Percentiles rank a stretch among this genome's conserved stretches.
Evolutionary conservation across 116 monocot species (phyloP).

Genomic region (Dioscorea cayenensis): DNA sequence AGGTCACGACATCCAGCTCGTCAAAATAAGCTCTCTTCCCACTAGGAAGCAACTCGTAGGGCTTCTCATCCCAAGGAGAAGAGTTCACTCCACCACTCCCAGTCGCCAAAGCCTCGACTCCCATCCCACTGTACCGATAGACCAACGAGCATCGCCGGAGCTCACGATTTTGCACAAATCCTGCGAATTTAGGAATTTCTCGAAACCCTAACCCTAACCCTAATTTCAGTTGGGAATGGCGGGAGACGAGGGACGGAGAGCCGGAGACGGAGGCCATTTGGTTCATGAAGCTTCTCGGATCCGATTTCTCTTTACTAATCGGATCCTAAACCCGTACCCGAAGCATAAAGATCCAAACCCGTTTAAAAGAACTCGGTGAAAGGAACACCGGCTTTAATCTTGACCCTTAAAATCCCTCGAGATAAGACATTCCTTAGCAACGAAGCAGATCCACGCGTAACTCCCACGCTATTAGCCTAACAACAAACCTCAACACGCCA

Average conservation of each 20-base stretch:
- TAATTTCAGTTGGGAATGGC: neutral
- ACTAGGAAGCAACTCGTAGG: constrained; percentile 49
- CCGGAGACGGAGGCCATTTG: constrained; percentile 4
- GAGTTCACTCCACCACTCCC: neutral
- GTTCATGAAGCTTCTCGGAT: too few relatives aligned
- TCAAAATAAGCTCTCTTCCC: constrained; percentile 55
- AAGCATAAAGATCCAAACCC: too few relatives aligned
- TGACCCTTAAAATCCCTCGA: too few relatives aligned
- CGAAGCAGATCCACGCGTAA: too few relatives aligned
- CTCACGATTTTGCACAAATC: neutral
- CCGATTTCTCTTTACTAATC: too few relatives aligned
- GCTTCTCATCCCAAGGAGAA: constrained; percentile 69
- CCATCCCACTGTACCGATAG: neutral
- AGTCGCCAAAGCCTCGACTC: neutral
- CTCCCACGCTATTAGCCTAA: too few relatives aligned
- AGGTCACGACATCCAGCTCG: constrained; percentile 61
- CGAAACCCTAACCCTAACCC: constrained; percentile 18
- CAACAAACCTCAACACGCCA: too few relatives aligned
- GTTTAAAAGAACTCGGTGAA: too few relatives aligned
- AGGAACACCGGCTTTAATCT: too few relatives aligned
- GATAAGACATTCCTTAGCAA: too few relatives aligned
- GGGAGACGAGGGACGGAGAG: neutral
- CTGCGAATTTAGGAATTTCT: neutral
- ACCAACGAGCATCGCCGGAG: neutral
- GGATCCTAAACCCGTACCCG: too few relatives aligned